Conservation (phyloP, 2,329 filamentous ascomycete genomes). For the Monilinia laxa region DNA sequence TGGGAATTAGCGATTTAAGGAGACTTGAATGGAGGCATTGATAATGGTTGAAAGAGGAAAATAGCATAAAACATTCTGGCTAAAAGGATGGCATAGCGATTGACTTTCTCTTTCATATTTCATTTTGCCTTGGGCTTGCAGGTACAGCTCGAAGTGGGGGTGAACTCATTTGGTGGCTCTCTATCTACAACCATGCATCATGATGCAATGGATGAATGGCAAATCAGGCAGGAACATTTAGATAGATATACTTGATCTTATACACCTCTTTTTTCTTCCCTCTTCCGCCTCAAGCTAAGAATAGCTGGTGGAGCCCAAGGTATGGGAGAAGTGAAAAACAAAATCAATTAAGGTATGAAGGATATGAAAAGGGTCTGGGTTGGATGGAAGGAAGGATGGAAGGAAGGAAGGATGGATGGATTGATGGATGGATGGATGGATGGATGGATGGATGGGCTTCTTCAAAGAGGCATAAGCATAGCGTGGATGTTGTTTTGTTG, state of each 20-base stretch:
- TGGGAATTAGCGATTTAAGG: background rate
- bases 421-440: background rate
- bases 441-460: background rate
- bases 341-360: background rate
- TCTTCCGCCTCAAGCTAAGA: background rate
- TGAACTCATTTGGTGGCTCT: background rate
- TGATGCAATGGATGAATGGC: conserved; percentile 2
- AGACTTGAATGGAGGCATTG: background rate
- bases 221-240: conserved; percentile 13
- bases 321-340: background rate
- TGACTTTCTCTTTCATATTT: conserved; percentile 4
- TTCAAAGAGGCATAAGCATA: conserved; percentile 1
- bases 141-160: conserved; percentile 3
- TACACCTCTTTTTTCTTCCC: background rate
- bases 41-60: conserved; percentile 11
- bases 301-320: background rate
- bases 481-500: conserved; percentile 4
- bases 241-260: conserved; percentile 24
- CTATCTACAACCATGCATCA: conserved; percentile 8
- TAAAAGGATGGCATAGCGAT: conserved; percentile 16
- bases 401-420: no score
- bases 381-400: background rate
- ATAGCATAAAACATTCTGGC: conserved; percentile 21
- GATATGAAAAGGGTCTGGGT: background rate
- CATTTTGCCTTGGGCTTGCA: conserved; percentile 9